Evolutionary conservation across 2,329 filamentous ascomycete genomes (phyloP).

Genomic region (Clarireedia hainanense): DNA sequence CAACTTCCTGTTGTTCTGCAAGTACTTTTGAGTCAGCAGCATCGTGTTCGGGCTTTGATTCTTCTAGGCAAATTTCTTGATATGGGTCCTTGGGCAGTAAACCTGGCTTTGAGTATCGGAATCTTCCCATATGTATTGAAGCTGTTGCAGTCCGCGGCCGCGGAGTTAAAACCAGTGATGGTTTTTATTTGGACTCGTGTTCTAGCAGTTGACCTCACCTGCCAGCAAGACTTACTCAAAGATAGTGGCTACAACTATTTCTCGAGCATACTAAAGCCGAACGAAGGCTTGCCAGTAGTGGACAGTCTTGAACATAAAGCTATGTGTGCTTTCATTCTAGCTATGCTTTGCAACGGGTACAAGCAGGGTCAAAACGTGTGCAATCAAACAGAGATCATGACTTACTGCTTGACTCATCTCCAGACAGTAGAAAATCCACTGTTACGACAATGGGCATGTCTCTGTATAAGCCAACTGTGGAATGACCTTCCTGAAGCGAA

Average conservation of each 20-base stretch:
- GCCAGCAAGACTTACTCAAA: constrained; percentile 88
- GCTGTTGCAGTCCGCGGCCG: constrained; percentile 85
- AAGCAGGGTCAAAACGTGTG: constrained; percentile 87
- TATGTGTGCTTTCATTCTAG: constrained; percentile 97
- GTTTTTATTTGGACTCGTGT: constrained; percentile 98
- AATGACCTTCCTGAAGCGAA: constrained; percentile 85
- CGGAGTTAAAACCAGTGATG: constrained; percentile 96
- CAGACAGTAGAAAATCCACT: constrained; percentile 81
- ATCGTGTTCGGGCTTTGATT: constrained; percentile 83
- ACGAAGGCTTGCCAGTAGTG: constrained; percentile 72
- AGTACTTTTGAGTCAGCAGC: constrained; percentile 90
- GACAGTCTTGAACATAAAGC: constrained; percentile 93
- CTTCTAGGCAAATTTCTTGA: constrained; percentile 90
- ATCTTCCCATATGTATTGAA: constrained; percentile 99
- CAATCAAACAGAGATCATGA: constrained; percentile 82
- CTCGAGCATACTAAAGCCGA: constrained; percentile 80
- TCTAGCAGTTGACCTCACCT: constrained; percentile 87
- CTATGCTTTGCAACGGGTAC: constrained; percentile 95
- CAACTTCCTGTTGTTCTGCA: constrained; percentile 95
- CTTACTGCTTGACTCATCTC: constrained; percentile 76
- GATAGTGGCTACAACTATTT: constrained; percentile 98
- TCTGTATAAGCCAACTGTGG: constrained; percentile 95
- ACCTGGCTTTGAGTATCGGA: constrained; percentile 91
- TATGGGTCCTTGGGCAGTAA: constrained; percentile 96
- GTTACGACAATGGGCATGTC: constrained; percentile 87